Conservation (phyloP, 805 yeast species). For the Scheffersomyces ergatensis region DNA sequence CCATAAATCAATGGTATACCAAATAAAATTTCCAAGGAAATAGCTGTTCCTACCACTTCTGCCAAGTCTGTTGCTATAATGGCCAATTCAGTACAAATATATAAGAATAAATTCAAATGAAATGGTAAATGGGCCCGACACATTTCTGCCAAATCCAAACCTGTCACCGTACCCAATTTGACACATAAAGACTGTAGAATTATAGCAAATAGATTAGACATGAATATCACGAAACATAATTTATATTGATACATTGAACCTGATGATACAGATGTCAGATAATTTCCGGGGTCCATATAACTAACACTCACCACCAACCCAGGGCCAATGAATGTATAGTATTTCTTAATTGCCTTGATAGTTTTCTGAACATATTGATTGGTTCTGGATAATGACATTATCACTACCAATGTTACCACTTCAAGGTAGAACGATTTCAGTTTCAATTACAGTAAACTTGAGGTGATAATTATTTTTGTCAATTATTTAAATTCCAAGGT, state of each 20-base stretch:
- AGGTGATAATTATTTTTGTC: no score
- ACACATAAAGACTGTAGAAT: slow-evolving; percentile 80
- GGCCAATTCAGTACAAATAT: slow-evolving; percentile 77
- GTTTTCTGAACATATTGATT: not conserved
- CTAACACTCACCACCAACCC: slow-evolving; percentile 88
- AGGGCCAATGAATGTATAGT: slow-evolving; percentile 75
- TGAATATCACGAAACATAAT: slow-evolving; percentile 65
- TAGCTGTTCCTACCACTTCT: slow-evolving; percentile 92
- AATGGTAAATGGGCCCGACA: slow-evolving; percentile 70
- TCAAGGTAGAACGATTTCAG: no score
- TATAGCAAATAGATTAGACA: slow-evolving; percentile 84
- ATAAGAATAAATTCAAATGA: slow-evolving; percentile 62
- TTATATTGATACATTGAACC: slow-evolving; percentile 80
- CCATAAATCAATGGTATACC: slow-evolving; percentile 73
- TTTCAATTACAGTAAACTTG: no score
- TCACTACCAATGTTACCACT: no score
- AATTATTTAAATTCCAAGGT: no score
- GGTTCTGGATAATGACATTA: no score
- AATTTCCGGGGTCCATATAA: slow-evolving; percentile 93
- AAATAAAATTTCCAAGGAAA: slow-evolving; percentile 74
- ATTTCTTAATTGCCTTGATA: slow-evolving; percentile 40
- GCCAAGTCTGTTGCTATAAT: slow-evolving; percentile 92
- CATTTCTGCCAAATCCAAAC: slow-evolving; percentile 81
- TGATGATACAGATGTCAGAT: slow-evolving; percentile 83
- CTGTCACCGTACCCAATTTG: slow-evolving; percentile 86